Evolutionary conservation across 176 grass and related monocot species (phyloP).

Genomic region (Alopecurus myosuroides): DNA sequence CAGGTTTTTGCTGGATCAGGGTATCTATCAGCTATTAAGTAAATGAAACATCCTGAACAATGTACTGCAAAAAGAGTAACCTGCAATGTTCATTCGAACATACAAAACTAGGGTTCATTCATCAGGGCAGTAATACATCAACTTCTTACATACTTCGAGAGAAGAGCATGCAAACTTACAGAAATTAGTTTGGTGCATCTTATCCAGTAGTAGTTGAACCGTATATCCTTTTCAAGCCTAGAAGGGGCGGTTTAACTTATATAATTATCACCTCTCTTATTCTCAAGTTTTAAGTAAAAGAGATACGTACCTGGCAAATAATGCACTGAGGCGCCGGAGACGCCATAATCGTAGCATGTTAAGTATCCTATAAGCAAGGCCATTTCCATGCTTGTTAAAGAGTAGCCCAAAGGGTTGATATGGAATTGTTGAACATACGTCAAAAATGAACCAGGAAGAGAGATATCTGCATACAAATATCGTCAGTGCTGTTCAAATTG

Average conservation of each 20-base stretch:
- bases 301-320: constrained; percentile 65
- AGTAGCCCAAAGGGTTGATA: constrained; percentile 55
- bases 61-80: constrained; percentile 85
- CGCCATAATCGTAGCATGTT: constrained; percentile 83
- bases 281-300: constrained; percentile 2
- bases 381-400: constrained; percentile 59
- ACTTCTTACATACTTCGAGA: neutral
- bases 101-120: neutral
- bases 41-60: constrained; percentile 84
- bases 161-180: constrained; percentile 45
- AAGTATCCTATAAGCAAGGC: constrained; percentile 60
- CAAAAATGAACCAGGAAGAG: constrained; percentile 75
- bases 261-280: constrained; percentile 24
- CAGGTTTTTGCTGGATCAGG: constrained; percentile 62
- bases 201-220: constrained; percentile 83
- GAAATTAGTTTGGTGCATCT: constrained; percentile 80
- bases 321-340: constrained; percentile 65
- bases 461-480: constrained; percentile 55
- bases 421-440: constrained; percentile 76
- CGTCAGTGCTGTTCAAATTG: neutral
- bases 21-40: constrained; percentile 88
- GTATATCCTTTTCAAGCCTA: constrained; percentile 87
- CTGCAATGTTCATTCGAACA: constrained; percentile 29
- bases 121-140: neutral
- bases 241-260: constrained; percentile 8